Evolutionary conservation across 345 rosid species (phyloP).

Genomic region (Limnanthes douglasii): DNA sequence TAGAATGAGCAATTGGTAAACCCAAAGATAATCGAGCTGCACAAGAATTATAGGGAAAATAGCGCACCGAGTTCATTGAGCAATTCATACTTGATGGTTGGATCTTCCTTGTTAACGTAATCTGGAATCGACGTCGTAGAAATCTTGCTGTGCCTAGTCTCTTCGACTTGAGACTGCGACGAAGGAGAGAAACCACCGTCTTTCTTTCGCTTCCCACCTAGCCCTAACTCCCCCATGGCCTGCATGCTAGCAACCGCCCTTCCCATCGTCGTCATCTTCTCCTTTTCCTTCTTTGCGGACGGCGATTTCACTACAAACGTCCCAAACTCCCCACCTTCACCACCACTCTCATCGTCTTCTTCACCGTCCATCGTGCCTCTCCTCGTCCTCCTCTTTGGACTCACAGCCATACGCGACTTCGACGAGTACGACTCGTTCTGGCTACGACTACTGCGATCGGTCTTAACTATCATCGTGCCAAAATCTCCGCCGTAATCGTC

Average conservation of each 20-base stretch:
- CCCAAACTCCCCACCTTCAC: conserved; percentile 38
- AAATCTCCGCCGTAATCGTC: conserved; percentile 39
- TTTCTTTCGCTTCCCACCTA: conserved; percentile 46
- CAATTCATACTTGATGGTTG: conserved; percentile 85
- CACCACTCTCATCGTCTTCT: conserved; percentile 29
- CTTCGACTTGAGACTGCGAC: conserved; percentile 22
- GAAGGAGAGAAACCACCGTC: conserved; percentile 22
- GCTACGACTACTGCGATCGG: conserved; percentile 19
- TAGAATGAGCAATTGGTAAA: too few species aligned
- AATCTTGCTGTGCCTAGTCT: conserved; percentile 33
- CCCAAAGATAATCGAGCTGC: neutral
- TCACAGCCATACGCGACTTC: conserved; percentile 9
- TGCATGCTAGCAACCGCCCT: conserved; percentile 48
- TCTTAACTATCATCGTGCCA: conserved; percentile 77
- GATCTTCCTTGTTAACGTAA: conserved; percentile 75
- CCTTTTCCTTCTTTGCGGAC: conserved; percentile 11
- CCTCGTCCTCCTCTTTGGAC: conserved; percentile 15
- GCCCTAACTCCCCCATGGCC: conserved; percentile 45
- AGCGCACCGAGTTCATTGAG: conserved; percentile 81
- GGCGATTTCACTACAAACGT: conserved; percentile 78
- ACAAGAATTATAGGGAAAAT: neutral
- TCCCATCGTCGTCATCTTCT: conserved; percentile 32
- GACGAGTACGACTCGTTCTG: conserved; percentile 13
- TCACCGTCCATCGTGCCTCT: conserved; percentile 19
- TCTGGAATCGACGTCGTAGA: conserved; percentile 86